Evolutionary conservation across 2,329 filamentous ascomycete genomes (phyloP).

Genomic region (Neobulgaria alba): DNA sequence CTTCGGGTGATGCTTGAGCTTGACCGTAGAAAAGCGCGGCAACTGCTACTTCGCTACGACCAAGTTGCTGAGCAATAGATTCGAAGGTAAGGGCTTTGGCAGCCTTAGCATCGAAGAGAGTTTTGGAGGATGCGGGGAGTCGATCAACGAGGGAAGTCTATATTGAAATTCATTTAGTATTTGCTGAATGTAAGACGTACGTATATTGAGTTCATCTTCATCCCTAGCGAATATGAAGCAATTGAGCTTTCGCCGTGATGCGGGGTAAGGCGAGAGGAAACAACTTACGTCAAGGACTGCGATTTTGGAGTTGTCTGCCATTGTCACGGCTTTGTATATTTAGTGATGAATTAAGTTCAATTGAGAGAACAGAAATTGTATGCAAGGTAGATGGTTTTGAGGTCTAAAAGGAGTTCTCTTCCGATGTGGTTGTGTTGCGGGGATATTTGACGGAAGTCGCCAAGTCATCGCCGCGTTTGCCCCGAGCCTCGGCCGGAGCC

Average conservation of each 20-base stretch:
- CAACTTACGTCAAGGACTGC: background rate
- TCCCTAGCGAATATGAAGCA: too few relatives aligned
- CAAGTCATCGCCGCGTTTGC: background rate
- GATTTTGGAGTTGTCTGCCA: background rate
- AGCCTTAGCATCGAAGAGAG: constrained; percentile 74
- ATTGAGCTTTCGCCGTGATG: too few relatives aligned
- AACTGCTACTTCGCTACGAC: constrained; percentile 77
- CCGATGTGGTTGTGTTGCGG: background rate
- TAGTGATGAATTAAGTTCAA: too few relatives aligned
- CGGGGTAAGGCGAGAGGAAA: background rate
- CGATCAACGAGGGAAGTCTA: background rate
- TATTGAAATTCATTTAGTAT: too few relatives aligned
- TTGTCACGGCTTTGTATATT: background rate
- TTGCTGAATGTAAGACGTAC: too few relatives aligned
- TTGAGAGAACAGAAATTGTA: background rate
- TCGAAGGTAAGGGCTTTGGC: constrained; percentile 69
- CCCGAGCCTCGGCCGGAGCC: background rate
- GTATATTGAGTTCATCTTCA: too few relatives aligned
- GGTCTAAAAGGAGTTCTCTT: background rate
- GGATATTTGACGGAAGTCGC: background rate
- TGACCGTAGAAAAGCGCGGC: constrained; percentile 91
- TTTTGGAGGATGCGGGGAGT: background rate
- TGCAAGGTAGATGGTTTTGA: background rate
- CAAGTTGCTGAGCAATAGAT: constrained; percentile 63
- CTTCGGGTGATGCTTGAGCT: constrained; percentile 61